These are phyloP conservation scores for Pyrus communis DNA, from an alignment of 306 rosid species.

Conservation along the genomic window DNA sequence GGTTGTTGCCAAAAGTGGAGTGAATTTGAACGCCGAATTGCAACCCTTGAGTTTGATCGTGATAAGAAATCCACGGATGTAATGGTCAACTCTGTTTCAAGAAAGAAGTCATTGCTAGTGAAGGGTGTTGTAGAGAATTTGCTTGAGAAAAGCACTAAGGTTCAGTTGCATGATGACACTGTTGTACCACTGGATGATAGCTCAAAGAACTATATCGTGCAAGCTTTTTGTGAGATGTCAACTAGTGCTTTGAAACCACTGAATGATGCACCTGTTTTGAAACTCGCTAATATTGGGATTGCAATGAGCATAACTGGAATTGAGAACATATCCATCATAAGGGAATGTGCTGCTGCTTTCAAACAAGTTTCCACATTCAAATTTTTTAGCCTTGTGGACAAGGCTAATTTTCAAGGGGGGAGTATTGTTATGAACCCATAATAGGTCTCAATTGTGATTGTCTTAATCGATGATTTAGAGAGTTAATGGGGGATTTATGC, in stretches of 20 bases:
- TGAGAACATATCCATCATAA: slow-evolving; percentile 18
- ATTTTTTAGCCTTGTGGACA: slow-evolving; percentile 36
- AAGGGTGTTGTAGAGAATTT: slow-evolving; percentile 89
- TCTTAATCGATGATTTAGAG: too few relatives aligned
- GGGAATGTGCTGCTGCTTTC: too few relatives aligned
- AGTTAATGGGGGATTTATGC: too few relatives aligned
- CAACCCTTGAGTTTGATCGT: slow-evolving; percentile 81
- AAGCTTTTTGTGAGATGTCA: slow-evolving; percentile 70
- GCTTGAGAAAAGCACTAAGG: slow-evolving; percentile 65
- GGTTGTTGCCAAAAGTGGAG: slow-evolving; percentile 70
- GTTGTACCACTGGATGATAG: slow-evolving; percentile 46
- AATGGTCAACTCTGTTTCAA: slow-evolving; percentile 37
- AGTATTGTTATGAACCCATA: not conserved
- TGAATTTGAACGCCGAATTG: slow-evolving; percentile 45
- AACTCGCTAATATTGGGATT: slow-evolving; percentile 80
- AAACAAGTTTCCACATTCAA: too few relatives aligned
- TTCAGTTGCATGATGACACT: slow-evolving; percentile 75
- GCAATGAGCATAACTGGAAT: slow-evolving; percentile 92
- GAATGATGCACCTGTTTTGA: slow-evolving; percentile 84
- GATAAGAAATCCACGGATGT: slow-evolving; percentile 86
- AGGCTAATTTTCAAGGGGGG: slow-evolving; percentile 18
- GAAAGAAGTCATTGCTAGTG: slow-evolving; percentile 56
- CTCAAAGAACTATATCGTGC: slow-evolving; percentile 45
- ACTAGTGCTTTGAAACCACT: slow-evolving; percentile 48
- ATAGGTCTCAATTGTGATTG: too few relatives aligned